phyloP scores from a whole-genome alignment of 768 basidiomycete species.

The Obba rivulosa region DNA sequence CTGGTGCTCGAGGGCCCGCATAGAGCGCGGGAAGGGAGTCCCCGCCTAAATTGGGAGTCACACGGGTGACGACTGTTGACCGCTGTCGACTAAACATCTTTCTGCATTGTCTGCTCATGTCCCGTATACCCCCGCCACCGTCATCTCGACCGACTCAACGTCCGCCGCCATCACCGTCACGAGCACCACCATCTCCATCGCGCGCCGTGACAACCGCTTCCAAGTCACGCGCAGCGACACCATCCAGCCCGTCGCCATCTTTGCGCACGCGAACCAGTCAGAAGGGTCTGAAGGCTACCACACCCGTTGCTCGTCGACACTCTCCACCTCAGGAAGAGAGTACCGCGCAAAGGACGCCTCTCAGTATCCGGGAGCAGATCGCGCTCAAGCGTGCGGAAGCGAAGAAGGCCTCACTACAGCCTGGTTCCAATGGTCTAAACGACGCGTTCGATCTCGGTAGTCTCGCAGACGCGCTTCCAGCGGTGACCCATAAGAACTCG shows the following conservation, averaged over 20 bases:
- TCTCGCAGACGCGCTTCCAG: slow-evolving; percentile 46
- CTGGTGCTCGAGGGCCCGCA: too few species aligned
- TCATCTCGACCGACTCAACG: slow-evolving; percentile 1
- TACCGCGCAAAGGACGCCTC: slow-evolving; percentile 28
- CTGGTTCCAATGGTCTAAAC: slow-evolving; percentile 14
- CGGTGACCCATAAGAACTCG: slow-evolving; percentile 23
- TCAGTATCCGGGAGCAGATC: slow-evolving; percentile 73
- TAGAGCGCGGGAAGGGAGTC: too few species aligned
- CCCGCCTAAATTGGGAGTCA: too few species aligned
- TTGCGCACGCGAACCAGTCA: slow-evolving; percentile 16
- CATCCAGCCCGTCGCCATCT: slow-evolving; percentile 6
- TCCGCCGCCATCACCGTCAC: neutral
- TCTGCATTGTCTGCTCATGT: too few species aligned
- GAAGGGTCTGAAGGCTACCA: slow-evolving; percentile 15
- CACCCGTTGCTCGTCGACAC: slow-evolving; percentile 10
- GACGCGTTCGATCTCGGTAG: slow-evolving; percentile 33
- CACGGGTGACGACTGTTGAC: neutral
- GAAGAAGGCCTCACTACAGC: slow-evolving; percentile 45
- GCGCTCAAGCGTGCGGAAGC: slow-evolving; percentile 75
- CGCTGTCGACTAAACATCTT: too few species aligned
- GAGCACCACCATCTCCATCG: neutral
- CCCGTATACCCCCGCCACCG: slow-evolving; percentile 7
- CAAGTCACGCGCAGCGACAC: slow-evolving; percentile 6
- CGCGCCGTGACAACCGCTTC: slow-evolving; percentile 3
- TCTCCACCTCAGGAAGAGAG: slow-evolving; percentile 11